phyloP scores from a whole-genome alignment of 768 basidiomycete species.

The Pilatotrama ljubarskyi region DNA sequence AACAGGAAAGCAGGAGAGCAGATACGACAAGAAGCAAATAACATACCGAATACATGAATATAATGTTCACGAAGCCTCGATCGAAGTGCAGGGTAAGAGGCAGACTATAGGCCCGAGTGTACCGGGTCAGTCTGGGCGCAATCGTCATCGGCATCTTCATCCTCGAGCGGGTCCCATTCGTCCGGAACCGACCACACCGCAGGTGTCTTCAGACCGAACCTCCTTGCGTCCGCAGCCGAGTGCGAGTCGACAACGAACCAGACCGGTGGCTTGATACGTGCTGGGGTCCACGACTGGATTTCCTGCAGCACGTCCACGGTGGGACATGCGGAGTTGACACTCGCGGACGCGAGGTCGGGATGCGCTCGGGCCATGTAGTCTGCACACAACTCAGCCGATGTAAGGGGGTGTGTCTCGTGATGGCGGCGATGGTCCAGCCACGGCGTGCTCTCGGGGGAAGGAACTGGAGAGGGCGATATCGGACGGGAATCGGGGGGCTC shows the following conservation, averaged over 20 bases:
- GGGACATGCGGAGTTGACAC: not conserved
- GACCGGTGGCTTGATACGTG: not conserved
- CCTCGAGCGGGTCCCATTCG: not conserved
- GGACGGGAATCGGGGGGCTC: constrained; percentile 2
- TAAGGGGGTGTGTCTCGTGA: not conserved
- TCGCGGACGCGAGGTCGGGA: not conserved
- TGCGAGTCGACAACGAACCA: not conserved
- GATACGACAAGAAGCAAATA: not conserved
- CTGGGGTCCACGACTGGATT: constrained; percentile 1
- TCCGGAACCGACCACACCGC: not conserved
- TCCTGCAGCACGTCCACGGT: not conserved
- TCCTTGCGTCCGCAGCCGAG: not conserved
- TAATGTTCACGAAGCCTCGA: no score
- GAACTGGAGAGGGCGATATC: not conserved
- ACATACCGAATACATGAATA: not conserved
- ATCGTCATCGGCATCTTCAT: not conserved
- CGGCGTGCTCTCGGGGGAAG: constrained; percentile 16
- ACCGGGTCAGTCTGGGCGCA: not conserved
- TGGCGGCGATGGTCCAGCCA: not conserved
- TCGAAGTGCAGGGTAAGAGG: no score
- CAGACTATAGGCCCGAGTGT: not conserved
- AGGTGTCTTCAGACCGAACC: not conserved
- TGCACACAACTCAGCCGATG: not conserved
- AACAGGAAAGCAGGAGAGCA: not conserved
- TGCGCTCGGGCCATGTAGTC: constrained; percentile 1